Conservation (phyloP, 2,329 filamentous ascomycete genomes). For the Xylariaceae sp. region DNA sequence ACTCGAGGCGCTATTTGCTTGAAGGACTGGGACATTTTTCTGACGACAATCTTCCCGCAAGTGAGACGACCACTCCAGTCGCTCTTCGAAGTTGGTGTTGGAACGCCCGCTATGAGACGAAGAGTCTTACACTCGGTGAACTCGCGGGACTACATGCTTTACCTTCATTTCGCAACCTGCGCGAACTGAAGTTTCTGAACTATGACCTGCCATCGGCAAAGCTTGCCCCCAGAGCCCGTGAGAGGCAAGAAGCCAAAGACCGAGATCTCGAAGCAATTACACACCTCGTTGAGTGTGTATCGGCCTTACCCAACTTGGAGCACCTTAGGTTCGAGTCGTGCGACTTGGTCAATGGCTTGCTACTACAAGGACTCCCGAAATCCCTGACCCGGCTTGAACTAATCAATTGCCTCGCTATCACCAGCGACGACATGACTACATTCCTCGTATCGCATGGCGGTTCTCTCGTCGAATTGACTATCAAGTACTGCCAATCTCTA, state of each 20-base stretch:
- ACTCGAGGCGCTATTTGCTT: constrained; percentile 49
- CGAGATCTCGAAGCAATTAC: constrained; percentile 31
- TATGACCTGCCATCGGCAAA: constrained; percentile 50
- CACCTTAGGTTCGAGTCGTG: constrained; percentile 71
- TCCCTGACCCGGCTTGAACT: constrained; percentile 64
- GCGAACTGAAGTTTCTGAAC: constrained; percentile 56
- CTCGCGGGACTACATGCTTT: constrained; percentile 49
- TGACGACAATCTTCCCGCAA: constrained; percentile 39
- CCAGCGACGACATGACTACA: constrained; percentile 56
- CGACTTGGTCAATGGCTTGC: constrained; percentile 60
- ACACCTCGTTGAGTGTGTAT: constrained; percentile 43
- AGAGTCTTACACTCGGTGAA: constrained; percentile 43
- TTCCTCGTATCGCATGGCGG: constrained; percentile 65
- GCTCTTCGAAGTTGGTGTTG: constrained; percentile 54
- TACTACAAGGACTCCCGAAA: constrained; percentile 64
- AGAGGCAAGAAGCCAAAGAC: constrained; percentile 26
- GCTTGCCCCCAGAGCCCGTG: constrained; percentile 18
- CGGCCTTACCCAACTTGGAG: constrained; percentile 56
- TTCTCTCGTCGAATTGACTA: constrained; percentile 59
- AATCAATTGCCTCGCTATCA: constrained; percentile 72
- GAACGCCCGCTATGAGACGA: constrained; percentile 51
- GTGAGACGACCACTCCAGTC: constrained; percentile 32
- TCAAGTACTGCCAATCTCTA: constrained; percentile 76
- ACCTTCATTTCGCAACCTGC: constrained; percentile 51
- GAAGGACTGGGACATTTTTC: constrained; percentile 50